Evolutionary conservation across 495 filamentous ascomycete genomes (phyloP), one percentile per base, ranked within the genome.

Genomic region (Poronia punctata): DNA sequence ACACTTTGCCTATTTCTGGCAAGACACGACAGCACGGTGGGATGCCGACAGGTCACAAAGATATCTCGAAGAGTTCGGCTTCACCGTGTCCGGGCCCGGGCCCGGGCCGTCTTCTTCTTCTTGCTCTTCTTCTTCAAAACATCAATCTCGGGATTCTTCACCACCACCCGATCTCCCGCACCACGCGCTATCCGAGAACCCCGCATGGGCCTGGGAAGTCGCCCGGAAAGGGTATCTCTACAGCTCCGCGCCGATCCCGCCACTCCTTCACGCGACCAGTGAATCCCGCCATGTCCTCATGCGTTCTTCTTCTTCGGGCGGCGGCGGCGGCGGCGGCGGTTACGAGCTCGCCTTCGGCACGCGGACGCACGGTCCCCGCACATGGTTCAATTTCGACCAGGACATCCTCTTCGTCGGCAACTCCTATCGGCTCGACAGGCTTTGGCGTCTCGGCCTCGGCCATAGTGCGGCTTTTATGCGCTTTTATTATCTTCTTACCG

Each of bases 301-400:
- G 21, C 7, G 17, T 7, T n/a, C n/a, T n/a, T n/a, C n/a, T n/a
- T n/a, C n/a, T n/a, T n/a, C n/a, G n/a, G n/a, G n/a, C n/a, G n/a
- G n/a, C n/a, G n/a, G n/a, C n/a, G n/a, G n/a, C n/a, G n/a, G n/a
- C n/a, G 31, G 28, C n/a, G 12, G 23, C 14, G 42, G 41, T 10
- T 49, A 49, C 29, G 34, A 49, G 30, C 36, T 46, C 9, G 46
- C 46, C 8, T 46, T 49, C 14, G 19, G 27, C 7, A 49, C 46
- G 7, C 43, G 42, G 12, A 30, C 27, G 22, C 34, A 25, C 17
- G 41, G 25, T 5, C 46, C 46, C n/a, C 33, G 8, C 4, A 38
- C 25, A 12, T 49, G 46, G 46, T 49, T 49, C 23, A 37, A 42
- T 20, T 49, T 49, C 35, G 25, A 27, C 24, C 26, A 16, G 3